Conservation (phyloP, 169 alveolate species). For the Eimeria necatrix region DNA sequence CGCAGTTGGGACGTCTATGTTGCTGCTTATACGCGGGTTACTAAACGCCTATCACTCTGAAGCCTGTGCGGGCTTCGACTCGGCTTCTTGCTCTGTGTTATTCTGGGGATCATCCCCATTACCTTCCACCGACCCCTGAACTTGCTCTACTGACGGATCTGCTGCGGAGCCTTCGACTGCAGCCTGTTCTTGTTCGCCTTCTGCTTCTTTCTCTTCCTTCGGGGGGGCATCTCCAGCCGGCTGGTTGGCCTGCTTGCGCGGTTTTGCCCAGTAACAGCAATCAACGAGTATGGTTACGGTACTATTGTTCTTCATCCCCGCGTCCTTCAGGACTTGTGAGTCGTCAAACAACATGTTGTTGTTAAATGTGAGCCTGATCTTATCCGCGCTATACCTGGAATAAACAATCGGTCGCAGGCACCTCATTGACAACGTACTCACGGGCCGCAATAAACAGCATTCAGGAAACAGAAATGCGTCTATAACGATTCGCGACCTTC, state of each 20-base stretch:
- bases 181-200: slow-evolving; percentile 33
- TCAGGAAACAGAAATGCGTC: neutral
- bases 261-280: slow-evolving; percentile 68
- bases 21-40: no score
- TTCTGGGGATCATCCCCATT: neutral
- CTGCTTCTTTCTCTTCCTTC: slow-evolving; percentile 26
- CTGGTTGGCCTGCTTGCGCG: neutral
- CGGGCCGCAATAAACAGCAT: neutral
- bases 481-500: neutral
- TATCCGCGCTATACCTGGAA: slow-evolving; percentile 59
- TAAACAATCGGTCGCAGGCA: neutral
- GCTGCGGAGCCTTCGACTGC: slow-evolving; percentile 31
- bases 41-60: neutral
- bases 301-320: slow-evolving; percentile 66
- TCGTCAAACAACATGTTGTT: slow-evolving; percentile 73
- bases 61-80: neutral
- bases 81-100: neutral
- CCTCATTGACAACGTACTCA: neutral
- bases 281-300: slow-evolving; percentile 67
- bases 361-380: slow-evolving; percentile 58
- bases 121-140: neutral
- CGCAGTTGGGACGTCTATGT: no score
- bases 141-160: slow-evolving; percentile 32
- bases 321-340: slow-evolving; percentile 47
- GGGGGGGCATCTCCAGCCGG: slow-evolving; percentile 26